A percentile compares a stretch with the other conserved stretches of the same genome.
These are phyloP conservation scores for Colletotrichum magnum DNA, from an alignment of 2,329 filamentous ascomycete species.

Conservation along the genomic window DNA sequence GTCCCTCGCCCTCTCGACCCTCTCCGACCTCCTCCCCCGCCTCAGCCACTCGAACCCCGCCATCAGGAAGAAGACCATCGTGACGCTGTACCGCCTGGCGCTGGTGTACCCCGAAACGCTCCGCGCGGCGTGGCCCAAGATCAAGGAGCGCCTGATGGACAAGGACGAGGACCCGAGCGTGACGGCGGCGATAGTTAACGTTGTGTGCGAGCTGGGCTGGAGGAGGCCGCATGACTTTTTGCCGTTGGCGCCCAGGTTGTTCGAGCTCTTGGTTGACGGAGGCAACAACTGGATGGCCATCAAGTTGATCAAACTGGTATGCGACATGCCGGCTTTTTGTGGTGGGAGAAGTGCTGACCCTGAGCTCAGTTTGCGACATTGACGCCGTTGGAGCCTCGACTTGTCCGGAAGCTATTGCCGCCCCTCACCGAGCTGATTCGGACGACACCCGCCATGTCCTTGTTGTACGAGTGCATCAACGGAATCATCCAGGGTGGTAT, in stretches of 20 bases:
- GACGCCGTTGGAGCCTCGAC: conserved; percentile 90
- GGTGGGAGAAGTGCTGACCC: conserved; percentile 15
- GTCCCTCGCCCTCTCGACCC: conserved; percentile 89
- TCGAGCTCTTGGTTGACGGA: conserved; percentile 91
- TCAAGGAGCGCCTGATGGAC: conserved; percentile 94
- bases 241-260: conserved; percentile 89
- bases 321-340: conserved; percentile 45
- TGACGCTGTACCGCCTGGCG: conserved; percentile 92
- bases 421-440: conserved; percentile 94
- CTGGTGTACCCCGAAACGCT: conserved; percentile 97
- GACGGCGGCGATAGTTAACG: conserved; percentile 95
- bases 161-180: conserved; percentile 92
- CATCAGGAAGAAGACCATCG: conserved; percentile 95
- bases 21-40: conserved; percentile 88
- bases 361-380: conserved; percentile 85
- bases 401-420: conserved; percentile 91
- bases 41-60: conserved; percentile 87
- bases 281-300: conserved; percentile 99
- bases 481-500: conserved; percentile 98
- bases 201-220: conserved; percentile 96
- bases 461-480: conserved; percentile 98
- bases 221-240: conserved; percentile 93
- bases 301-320: conserved; percentile 95
- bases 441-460: conserved; percentile 97
- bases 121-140: conserved; percentile 94